A percentile compares a stretch with the other conserved stretches of the same genome.
phyloP scores from a whole-genome alignment of 2,329 filamentous ascomycete genomes.

The Aureobasidium zeae region DNA sequence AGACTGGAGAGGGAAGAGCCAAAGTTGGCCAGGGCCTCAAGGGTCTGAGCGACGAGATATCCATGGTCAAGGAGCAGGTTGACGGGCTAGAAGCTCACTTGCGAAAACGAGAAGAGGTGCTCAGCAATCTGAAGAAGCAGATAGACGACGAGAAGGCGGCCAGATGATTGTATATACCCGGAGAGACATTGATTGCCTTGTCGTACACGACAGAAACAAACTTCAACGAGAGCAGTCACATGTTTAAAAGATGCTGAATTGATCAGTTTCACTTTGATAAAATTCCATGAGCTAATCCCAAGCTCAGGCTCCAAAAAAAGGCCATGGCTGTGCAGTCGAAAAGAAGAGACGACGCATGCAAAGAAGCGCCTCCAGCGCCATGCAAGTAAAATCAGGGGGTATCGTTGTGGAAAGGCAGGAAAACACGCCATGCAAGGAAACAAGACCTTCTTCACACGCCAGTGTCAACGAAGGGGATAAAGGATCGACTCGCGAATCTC shows the following conservation, averaged over 20 bases:
- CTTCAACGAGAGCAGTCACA: no score
- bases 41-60: constrained; percentile 73
- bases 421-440: constrained; percentile 4
- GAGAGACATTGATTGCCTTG: no score
- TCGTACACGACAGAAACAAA: no score
- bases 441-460: background rate
- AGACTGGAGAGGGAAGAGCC: constrained; percentile 59
- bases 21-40: constrained; percentile 65
- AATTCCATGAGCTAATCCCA: no score
- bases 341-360: background rate
- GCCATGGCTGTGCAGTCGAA: background rate
- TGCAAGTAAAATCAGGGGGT: constrained; percentile 14
- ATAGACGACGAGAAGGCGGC: constrained; percentile 63
- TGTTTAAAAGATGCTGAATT: no score
- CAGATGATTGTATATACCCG: constrained; percentile 15
- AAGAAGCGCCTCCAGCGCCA: constrained; percentile 1
- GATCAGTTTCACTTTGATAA: no score
- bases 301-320: background rate
- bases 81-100: constrained; percentile 82
- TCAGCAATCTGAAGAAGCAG: constrained; percentile 69
- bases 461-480: constrained; percentile 26
- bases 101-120: constrained; percentile 60
- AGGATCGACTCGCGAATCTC: constrained; percentile 27
- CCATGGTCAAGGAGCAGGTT: constrained; percentile 86
- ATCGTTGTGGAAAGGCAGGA: constrained; percentile 10